Conservation (phyloP, 1,284 basidiomycete species). For the Neolentinus lepideus region DNA sequence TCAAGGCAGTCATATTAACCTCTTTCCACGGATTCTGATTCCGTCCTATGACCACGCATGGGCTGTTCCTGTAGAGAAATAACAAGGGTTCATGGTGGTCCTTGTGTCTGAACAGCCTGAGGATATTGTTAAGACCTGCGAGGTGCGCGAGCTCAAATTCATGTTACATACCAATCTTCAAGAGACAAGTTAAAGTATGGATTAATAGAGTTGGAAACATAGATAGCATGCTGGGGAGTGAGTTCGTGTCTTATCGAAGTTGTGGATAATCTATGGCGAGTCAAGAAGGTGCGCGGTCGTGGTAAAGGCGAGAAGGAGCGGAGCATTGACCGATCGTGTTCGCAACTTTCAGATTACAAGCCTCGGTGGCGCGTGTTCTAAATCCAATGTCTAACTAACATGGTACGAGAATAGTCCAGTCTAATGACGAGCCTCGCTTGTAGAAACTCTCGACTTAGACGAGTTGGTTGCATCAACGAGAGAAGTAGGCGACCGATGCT, state of each 20-base stretch:
- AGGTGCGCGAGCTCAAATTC: background rate
- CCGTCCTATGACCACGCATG: slow-evolving; percentile 91
- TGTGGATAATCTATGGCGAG: slow-evolving; percentile 2
- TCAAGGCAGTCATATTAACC: slow-evolving; percentile 64
- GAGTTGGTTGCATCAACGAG: background rate
- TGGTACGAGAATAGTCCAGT: no score
- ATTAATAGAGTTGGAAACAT: slow-evolving; percentile 77
- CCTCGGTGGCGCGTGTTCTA: no score
- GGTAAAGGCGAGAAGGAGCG: slow-evolving; percentile 3
- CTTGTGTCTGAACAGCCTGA: slow-evolving; percentile 81
- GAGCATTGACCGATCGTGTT: background rate
- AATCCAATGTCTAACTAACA: no score
- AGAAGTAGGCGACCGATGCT: background rate
- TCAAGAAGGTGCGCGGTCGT: background rate
- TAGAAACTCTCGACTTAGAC: no score
- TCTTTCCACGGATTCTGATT: slow-evolving; percentile 99
- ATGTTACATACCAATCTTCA: slow-evolving; percentile 77
- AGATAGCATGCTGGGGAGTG: slow-evolving; percentile 49
- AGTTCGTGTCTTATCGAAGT: slow-evolving; percentile 3
- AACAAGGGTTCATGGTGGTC: slow-evolving; percentile 64
- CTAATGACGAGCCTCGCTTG: no score
- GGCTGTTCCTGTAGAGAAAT: slow-evolving; percentile 83
- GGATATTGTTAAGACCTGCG: background rate
- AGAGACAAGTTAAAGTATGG: slow-evolving; percentile 93
- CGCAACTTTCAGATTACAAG: background rate